These are phyloP conservation scores for Claviceps quebecensis DNA, from an alignment of 2,329 filamentous ascomycete genomes.

Conservation along the genomic window DNA sequence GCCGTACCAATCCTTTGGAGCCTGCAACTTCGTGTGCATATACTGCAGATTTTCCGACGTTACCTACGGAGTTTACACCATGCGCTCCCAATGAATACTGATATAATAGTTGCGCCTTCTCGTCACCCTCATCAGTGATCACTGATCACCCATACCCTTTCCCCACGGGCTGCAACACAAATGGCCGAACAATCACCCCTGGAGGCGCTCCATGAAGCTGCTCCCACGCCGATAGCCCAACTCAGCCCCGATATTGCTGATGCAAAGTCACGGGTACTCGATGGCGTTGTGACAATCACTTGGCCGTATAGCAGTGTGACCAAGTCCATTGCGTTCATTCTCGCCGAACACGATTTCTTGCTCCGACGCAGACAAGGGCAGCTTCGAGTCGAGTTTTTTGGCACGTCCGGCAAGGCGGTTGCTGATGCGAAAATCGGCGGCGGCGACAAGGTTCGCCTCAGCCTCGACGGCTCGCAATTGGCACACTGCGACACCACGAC, in stretches of 20 bases:
- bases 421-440: constrained; percentile 56
- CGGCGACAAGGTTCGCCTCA: constrained; percentile 60
- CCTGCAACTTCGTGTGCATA: background rate
- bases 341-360: constrained; percentile 75
- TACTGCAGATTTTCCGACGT: background rate
- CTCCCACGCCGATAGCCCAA: constrained; percentile 39
- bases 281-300: constrained; percentile 66
- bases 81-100: constrained; percentile 1
- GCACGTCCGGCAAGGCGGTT: constrained; percentile 54
- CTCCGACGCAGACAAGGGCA: constrained; percentile 66
- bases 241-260: constrained; percentile 34
- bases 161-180: constrained; percentile 3
- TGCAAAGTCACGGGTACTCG: constrained; percentile 32
- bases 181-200: constrained; percentile 12
- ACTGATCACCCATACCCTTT: background rate
- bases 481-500: constrained; percentile 34
- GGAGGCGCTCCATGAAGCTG: constrained; percentile 15
- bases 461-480: constrained; percentile 57
- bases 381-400: constrained; percentile 63
- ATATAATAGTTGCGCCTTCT: background rate
- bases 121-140: background rate
- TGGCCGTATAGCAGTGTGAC: constrained; percentile 83
- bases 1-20: background rate
- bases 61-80: background rate
- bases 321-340: constrained; percentile 59